These are phyloP conservation scores for Domatiomyces catenatus DNA, from an alignment of 2,329 filamentous ascomycete genomes.

Conservation along the genomic window DNA sequence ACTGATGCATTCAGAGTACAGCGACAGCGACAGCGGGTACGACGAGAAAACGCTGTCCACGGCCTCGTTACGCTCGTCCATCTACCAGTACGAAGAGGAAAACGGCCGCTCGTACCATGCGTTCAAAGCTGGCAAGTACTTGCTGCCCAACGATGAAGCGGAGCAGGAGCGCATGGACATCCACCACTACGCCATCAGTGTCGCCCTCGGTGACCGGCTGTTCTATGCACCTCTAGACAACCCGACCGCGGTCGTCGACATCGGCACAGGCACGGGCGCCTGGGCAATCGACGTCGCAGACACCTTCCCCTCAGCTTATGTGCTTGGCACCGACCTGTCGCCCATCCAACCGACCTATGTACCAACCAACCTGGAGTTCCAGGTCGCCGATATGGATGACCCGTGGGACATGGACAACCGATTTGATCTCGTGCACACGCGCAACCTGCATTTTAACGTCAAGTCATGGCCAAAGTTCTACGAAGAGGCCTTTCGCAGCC, in stretches of 20 bases:
- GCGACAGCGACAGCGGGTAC: constrained; percentile 5
- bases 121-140: constrained; percentile 20
- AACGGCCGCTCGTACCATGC: constrained; percentile 23
- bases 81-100: constrained; percentile 20
- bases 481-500: constrained; percentile 4
- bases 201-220: constrained; percentile 11
- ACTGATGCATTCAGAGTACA: background rate
- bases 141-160: constrained; percentile 23
- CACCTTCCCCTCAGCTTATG: constrained; percentile 22
- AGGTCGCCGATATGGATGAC: constrained; percentile 43
- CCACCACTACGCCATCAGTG: constrained; percentile 18
- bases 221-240: constrained; percentile 22
- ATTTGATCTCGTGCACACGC: constrained; percentile 40
- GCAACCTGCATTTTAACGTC: constrained; percentile 5
- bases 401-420: constrained; percentile 41
- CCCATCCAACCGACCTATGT: constrained; percentile 30
- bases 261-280: constrained; percentile 47
- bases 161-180: constrained; percentile 25
- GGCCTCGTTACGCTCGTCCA: constrained; percentile 18
- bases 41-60: constrained; percentile 11
- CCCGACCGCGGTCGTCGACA: constrained; percentile 36
- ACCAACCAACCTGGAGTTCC: constrained; percentile 40
- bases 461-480: constrained; percentile 7
- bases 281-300: constrained; percentile 38
- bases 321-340: constrained; percentile 24